phyloP scores from a whole-genome alignment of 345 rosid species.

The Lenwebbia sp. region DNA sequence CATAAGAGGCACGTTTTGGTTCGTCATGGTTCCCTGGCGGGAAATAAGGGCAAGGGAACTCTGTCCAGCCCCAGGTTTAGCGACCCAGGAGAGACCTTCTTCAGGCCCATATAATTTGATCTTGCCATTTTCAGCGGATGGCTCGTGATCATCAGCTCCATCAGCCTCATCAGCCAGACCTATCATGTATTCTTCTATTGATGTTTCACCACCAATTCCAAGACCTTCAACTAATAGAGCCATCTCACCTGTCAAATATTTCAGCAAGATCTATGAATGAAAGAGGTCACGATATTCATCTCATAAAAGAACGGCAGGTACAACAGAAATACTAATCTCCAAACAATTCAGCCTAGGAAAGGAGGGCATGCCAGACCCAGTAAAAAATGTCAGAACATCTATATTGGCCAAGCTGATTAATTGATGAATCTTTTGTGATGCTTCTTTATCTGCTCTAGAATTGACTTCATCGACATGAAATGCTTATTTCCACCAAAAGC shows the following conservation, averaged over 20 bases:
- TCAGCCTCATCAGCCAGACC: constrained; percentile 61
- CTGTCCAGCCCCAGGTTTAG: constrained; percentile 61
- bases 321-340: not conserved
- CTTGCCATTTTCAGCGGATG: constrained; percentile 42
- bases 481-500: not conserved
- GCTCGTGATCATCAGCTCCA: constrained; percentile 41
- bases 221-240: constrained; percentile 95
- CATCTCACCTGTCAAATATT: constrained; percentile 83
- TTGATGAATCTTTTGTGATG: not conserved
- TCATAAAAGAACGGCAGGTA: not conserved
- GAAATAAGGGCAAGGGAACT: constrained; percentile 52
- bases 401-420: not conserved
- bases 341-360: not conserved
- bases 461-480: not conserved
- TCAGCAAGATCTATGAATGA: constrained; percentile 1
- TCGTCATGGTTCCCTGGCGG: constrained; percentile 71
- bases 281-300: not conserved
- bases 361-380: not conserved
- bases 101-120: constrained; percentile 59
- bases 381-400: not conserved
- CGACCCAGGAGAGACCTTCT: constrained; percentile 68
- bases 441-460: not conserved
- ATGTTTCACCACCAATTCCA: constrained; percentile 83
- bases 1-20: constrained; percentile 50
- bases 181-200: constrained; percentile 80